phyloP scores from a whole-genome alignment of 495 filamentous ascomycete genomes.

The Paragyromitra xinjiangensis region DNA sequence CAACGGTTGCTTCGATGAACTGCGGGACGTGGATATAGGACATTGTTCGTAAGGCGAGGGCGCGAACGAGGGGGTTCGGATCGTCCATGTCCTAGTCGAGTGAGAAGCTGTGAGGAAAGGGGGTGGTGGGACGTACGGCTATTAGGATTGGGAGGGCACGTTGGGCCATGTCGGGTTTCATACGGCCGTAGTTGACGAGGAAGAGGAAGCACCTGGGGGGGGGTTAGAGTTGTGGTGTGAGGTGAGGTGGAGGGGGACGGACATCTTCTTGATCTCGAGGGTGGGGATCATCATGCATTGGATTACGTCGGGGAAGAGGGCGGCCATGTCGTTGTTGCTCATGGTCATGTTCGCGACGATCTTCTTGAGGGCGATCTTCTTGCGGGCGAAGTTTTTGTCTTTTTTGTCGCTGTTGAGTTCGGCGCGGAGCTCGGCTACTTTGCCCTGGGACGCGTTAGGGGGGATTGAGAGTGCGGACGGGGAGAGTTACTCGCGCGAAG shows the following conservation, averaged over 20 bases:
- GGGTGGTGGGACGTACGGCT: conserved; percentile 64
- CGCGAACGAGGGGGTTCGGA: conserved; percentile 88
- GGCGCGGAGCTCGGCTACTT: conserved; percentile 94
- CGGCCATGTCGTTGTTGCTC: conserved; percentile 99
- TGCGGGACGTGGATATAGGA: conserved; percentile 97
- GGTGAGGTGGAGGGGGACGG: conserved; percentile 54
- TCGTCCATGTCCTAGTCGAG: conserved; percentile 86
- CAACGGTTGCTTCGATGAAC: conserved; percentile 90
- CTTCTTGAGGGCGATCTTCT: conserved; percentile 99
- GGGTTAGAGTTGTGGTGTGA: conserved; percentile 5
- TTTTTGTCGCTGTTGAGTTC: conserved; percentile 96
- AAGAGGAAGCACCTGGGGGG: conserved; percentile 89
- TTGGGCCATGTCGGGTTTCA: conserved; percentile 92
- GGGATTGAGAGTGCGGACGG: background rate
- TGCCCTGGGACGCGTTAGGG: conserved; percentile 73
- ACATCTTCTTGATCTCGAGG: conserved; percentile 99
- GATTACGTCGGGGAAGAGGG: conserved; percentile 93
- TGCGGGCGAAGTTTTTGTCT: conserved; percentile 95
- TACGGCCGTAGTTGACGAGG: conserved; percentile 93
- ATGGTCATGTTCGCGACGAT: conserved; percentile 99
- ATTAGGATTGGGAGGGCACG: conserved; percentile 90
- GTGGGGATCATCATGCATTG: conserved; percentile 92
- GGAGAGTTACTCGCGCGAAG: conserved; percentile 84
- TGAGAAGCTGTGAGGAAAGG: conserved; percentile 5
- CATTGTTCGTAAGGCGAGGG: conserved; percentile 91